Evolutionary conservation across 495 filamentous ascomycete genomes (phyloP).

Genomic region (Talaromyces proteolyticus): DNA sequence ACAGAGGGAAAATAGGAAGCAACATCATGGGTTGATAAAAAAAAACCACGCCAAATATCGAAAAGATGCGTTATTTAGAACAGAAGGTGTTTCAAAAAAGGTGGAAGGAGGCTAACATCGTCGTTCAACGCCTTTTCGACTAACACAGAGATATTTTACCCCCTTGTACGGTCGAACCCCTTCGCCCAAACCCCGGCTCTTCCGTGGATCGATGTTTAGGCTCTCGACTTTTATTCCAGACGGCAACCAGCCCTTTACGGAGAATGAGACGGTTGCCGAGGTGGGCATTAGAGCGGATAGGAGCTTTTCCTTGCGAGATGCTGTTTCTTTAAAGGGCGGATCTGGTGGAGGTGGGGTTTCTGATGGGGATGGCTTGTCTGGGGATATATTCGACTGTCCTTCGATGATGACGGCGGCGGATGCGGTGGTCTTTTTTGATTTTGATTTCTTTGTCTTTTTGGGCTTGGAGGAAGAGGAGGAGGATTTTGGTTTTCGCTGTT

Average conservation of each 20-base stretch:
- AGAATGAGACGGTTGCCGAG: constrained; percentile 81
- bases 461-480: too few relatives aligned
- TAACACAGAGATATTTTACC: constrained; percentile 93
- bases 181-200: constrained; percentile 80
- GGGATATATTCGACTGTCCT: constrained; percentile 8
- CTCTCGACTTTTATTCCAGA: constrained; percentile 93
- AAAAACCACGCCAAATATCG: neutral
- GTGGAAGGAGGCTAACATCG: constrained; percentile 22
- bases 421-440: constrained; percentile 30
- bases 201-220: constrained; percentile 75
- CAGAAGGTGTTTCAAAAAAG: neutral
- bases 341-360: constrained; percentile 11
- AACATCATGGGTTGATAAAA: constrained; percentile 2
- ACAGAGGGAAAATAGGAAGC: neutral
- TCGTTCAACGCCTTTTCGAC: constrained; percentile 74
- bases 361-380: constrained; percentile 21
- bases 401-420: constrained; percentile 9
- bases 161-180: constrained; percentile 94
- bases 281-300: constrained; percentile 88
- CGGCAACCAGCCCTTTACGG: constrained; percentile 88
- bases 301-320: constrained; percentile 46
- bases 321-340: constrained; percentile 6
- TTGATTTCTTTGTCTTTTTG: constrained; percentile 31
- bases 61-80: neutral
- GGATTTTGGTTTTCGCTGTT: constrained; percentile 22